These are phyloP conservation scores for Paspalum vaginatum DNA, from an alignment of 176 grass and related monocot genomes.

Conservation along the genomic window DNA sequence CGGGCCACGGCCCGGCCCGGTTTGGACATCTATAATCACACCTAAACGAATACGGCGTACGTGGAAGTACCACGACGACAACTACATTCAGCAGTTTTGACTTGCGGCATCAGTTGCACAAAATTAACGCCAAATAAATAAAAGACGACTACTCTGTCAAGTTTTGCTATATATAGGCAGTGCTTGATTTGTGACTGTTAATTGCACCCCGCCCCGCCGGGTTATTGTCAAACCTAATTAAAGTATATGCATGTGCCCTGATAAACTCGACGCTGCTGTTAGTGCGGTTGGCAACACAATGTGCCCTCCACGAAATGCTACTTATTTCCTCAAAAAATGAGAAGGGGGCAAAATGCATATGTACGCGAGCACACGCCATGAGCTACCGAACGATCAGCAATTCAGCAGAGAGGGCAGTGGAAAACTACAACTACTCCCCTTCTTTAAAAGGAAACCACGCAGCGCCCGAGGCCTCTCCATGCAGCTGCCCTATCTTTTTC, in stretches of 20 bases:
- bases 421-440: constrained; percentile 25
- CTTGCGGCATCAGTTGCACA: no score
- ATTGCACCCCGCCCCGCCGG: no score
- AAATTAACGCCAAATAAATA: no score
- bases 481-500: constrained; percentile 43
- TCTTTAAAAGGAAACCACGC: constrained; percentile 61
- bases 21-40: no score
- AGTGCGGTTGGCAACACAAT: no score
- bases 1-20: no score
- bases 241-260: no score
- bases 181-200: not conserved
- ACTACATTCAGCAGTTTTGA: not conserved
- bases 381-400: not conserved
- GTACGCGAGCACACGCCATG: not conserved
- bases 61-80: not conserved
- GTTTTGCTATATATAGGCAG: not conserved
- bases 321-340: not conserved
- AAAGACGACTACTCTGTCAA: not conserved
- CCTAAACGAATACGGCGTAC: not conserved
- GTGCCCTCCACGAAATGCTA: no score
- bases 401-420: not conserved
- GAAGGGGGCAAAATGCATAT: constrained; percentile 21
- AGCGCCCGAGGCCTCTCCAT: constrained; percentile 41
- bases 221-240: no score
- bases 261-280: no score